These are phyloP conservation scores for Solanum gandarillasii DNA, from an alignment of 257 asterid genomes.

Conservation along the genomic window DNA sequence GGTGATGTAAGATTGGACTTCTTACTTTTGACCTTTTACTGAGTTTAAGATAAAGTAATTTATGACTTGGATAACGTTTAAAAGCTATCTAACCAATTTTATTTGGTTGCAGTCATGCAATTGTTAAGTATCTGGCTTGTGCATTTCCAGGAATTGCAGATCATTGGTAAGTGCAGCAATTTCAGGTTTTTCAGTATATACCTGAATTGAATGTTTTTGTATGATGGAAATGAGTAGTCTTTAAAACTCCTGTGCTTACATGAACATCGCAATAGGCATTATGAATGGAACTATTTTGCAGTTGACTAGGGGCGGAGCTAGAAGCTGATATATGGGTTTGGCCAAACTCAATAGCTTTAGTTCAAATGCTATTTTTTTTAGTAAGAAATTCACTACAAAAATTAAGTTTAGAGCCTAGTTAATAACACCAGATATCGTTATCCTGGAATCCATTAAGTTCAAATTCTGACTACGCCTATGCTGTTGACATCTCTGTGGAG, in stretches of 20 bases:
- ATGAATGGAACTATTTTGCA: background rate
- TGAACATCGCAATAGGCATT: background rate
- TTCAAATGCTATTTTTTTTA: background rate
- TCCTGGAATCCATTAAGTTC: background rate
- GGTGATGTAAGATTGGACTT: background rate
- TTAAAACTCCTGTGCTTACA: background rate
- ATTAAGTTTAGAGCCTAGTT: too few relatives aligned
- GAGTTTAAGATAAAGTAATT: background rate
- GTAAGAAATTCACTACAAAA: background rate
- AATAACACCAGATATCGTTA: background rate
- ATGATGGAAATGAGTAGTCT: background rate
- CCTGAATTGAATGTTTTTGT: background rate
- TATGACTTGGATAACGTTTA: background rate
- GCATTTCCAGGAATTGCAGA: slow-evolving; percentile 82
- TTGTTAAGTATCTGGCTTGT: slow-evolving; percentile 56
- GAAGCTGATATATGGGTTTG: background rate
- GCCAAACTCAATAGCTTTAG: background rate
- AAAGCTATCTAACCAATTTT: background rate
- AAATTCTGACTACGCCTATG: background rate
- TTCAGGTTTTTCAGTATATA: background rate
- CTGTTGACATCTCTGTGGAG: background rate
- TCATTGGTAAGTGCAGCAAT: slow-evolving; percentile 66
- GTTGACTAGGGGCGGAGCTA: background rate
- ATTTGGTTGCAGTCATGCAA: slow-evolving; percentile 72
- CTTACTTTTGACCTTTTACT: background rate